A percentile compares a stretch with the other conserved stretches of the same genome.
phyloP scores from a whole-genome alignment of 2,329 filamentous ascomycete species.

The Fusarium xyrophilum region DNA sequence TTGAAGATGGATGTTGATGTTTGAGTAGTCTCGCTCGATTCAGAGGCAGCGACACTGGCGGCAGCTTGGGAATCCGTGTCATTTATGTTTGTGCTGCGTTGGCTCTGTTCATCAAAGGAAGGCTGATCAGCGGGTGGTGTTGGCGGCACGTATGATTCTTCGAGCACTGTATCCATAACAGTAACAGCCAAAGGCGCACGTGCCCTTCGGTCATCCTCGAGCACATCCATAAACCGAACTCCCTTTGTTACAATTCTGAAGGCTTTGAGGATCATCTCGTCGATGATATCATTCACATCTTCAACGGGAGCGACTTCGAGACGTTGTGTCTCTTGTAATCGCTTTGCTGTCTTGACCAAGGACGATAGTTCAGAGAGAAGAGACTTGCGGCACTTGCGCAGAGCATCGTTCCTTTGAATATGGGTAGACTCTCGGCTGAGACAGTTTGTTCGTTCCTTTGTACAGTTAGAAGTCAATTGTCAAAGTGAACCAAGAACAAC shows the following conservation, averaged over 20 bases:
- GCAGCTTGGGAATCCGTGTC: constrained; percentile 52
- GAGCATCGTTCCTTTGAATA: constrained; percentile 75
- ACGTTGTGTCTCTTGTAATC: constrained; percentile 76
- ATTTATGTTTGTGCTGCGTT: constrained; percentile 46
- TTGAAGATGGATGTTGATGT: constrained; percentile 47
- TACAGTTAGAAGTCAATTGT: background rate
- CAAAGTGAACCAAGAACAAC: constrained; percentile 46
- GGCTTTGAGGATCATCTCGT: constrained; percentile 91
- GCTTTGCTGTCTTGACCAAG: constrained; percentile 87
- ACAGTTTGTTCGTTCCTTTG: constrained; percentile 85
- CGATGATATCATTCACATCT: constrained; percentile 77
- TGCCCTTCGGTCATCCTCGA: constrained; percentile 68
- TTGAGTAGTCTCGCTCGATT: constrained; percentile 49
- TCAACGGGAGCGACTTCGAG: constrained; percentile 56
- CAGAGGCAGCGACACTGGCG: constrained; percentile 46
- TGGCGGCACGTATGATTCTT: constrained; percentile 65
- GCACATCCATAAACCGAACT: constrained; percentile 86
- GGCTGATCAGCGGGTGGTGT: constrained; percentile 68
- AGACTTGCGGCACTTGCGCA: constrained; percentile 84
- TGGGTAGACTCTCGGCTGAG: constrained; percentile 80
- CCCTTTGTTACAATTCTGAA: constrained; percentile 94
- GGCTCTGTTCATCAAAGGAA: constrained; percentile 53
- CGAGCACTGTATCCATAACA: constrained; percentile 65
- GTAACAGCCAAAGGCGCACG: constrained; percentile 62
- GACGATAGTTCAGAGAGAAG: constrained; percentile 88